Conservation (phyloP, 352 stramenopile species). For the Globisporangium solare region DNA sequence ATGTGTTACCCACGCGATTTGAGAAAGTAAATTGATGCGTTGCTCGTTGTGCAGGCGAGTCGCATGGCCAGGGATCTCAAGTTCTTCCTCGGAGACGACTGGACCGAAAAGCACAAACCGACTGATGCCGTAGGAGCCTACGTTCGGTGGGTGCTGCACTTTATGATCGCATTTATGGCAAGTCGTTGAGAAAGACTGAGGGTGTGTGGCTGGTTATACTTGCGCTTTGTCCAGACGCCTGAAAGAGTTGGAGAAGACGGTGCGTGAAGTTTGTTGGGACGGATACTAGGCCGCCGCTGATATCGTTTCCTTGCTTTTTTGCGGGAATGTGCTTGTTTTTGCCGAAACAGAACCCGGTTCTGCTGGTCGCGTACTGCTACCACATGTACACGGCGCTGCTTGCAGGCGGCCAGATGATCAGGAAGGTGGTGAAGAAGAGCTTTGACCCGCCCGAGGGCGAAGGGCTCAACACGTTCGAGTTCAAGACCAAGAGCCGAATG, state of each 20-base stretch:
- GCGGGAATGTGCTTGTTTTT: neutral
- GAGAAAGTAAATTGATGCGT: constrained; percentile 8
- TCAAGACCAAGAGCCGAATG: constrained; percentile 46
- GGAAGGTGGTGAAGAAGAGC: constrained; percentile 60
- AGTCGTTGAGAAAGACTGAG: too few relatives aligned
- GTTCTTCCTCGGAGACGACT: constrained; percentile 58
- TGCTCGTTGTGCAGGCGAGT: constrained; percentile 29
- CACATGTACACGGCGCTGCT: constrained; percentile 77
- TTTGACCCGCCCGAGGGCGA: constrained; percentile 37
- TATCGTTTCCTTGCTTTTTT: too few relatives aligned
- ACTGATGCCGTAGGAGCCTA: constrained; percentile 48
- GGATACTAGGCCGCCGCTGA: too few relatives aligned
- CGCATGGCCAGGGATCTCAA: constrained; percentile 54
- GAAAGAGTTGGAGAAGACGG: constrained; percentile 51
- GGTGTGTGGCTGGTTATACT: neutral
- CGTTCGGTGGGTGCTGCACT: constrained; percentile 31
- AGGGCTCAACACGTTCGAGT: constrained; percentile 50
- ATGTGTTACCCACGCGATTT: too few relatives aligned
- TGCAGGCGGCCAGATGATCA: constrained; percentile 53
- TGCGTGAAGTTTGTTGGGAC: neutral
- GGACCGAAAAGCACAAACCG: constrained; percentile 47
- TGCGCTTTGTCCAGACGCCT: constrained; percentile 27
- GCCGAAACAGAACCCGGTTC: constrained; percentile 37
- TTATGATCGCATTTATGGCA: neutral
- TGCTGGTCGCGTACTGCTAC: constrained; percentile 62